phyloP scores from a whole-genome alignment of 202 grass and related monocot genomes.

The Digitaria exilis region DNA sequence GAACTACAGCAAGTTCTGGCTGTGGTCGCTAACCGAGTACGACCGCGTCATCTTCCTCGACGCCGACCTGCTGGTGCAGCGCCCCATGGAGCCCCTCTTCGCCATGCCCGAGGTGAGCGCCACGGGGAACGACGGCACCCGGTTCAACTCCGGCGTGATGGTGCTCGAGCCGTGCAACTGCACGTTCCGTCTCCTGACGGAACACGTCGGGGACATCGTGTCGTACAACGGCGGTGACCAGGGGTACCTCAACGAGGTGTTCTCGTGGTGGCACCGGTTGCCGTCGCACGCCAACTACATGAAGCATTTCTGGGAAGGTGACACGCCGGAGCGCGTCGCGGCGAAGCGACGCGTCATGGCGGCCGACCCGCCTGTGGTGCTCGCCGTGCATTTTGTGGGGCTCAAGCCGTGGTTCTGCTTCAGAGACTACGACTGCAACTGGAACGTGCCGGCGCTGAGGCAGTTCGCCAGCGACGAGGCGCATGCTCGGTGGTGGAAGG shows the following conservation, averaged over 20 bases:
- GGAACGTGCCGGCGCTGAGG: slow-evolving; percentile 45
- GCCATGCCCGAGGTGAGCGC: slow-evolving; percentile 52
- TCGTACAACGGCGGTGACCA: slow-evolving; percentile 82
- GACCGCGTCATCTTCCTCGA: slow-evolving; percentile 54
- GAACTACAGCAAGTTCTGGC: slow-evolving; percentile 71
- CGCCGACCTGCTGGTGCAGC: slow-evolving; percentile 57
- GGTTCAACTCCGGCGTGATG: slow-evolving; percentile 68
- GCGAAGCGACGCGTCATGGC: slow-evolving; percentile 41
- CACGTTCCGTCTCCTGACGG: slow-evolving; percentile 56
- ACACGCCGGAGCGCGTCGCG: slow-evolving; percentile 32
- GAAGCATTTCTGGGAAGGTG: slow-evolving; percentile 55
- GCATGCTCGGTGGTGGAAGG: slow-evolving; percentile 64
- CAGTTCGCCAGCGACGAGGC: slow-evolving; percentile 65
- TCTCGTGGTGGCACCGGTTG: slow-evolving; percentile 68
- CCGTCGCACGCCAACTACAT: slow-evolving; percentile 59
- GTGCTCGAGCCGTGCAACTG: slow-evolving; percentile 65
- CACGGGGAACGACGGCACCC: slow-evolving; percentile 36
- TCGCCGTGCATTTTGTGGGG: slow-evolving; percentile 67
- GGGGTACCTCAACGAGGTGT: slow-evolving; percentile 75
- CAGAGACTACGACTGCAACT: slow-evolving; percentile 78
- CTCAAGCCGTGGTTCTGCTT: slow-evolving; percentile 73
- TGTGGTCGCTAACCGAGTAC: slow-evolving; percentile 72
- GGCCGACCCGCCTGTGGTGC: slow-evolving; percentile 45
- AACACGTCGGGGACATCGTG: slow-evolving; percentile 48
- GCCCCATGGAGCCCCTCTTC: slow-evolving; percentile 47